These are phyloP conservation scores for Neolentinus lepideus DNA, from an alignment of 1,284 basidiomycete genomes.

Conservation along the genomic window DNA sequence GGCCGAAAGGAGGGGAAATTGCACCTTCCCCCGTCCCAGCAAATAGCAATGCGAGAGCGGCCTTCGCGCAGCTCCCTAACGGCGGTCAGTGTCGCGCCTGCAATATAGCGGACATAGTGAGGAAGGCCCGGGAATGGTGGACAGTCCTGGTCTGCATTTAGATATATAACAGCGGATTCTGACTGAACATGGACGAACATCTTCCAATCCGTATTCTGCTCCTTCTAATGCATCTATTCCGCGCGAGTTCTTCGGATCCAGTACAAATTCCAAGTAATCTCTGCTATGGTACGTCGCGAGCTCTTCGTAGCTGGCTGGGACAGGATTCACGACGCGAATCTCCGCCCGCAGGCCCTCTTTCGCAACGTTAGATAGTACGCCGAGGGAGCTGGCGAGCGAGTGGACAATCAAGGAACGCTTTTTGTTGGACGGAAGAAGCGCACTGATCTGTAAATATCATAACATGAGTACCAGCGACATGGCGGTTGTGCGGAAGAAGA, in stretches of 20 bases:
- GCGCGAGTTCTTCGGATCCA: conserved; percentile 25
- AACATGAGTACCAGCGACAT: no score
- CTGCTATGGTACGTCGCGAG: conserved; percentile 50
- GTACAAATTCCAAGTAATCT: conserved; percentile 49
- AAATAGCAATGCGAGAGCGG: conserved; percentile 60
- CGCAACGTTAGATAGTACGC: conserved; percentile 32
- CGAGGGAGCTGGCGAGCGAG: conserved; percentile 54
- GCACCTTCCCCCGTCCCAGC: conserved; percentile 81
- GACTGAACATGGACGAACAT: conserved; percentile 30
- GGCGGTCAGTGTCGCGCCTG: conserved; percentile 73
- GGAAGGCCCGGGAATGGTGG: conserved; percentile 67
- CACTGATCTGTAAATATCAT: conserved; percentile 45
- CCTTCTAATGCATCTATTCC: conserved; percentile 14
- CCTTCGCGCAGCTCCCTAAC: conserved; percentile 51
- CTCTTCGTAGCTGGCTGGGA: conserved; percentile 40
- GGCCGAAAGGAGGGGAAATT: conserved; percentile 9
- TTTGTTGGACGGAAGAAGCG: conserved; percentile 74
- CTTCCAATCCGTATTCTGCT: conserved; percentile 48
- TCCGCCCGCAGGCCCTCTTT: conserved; percentile 16
- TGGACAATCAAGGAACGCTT: conserved; percentile 81
- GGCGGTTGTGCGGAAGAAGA: no score
- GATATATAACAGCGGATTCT: conserved; percentile 2
- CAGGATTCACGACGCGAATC: conserved; percentile 44
- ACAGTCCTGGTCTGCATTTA: conserved; percentile 57
- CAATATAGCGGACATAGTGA: conserved; percentile 65